phyloP scores from a whole-genome alignment of 2,329 filamentous ascomycete genomes.

The Clonostachys byssicola region DNA sequence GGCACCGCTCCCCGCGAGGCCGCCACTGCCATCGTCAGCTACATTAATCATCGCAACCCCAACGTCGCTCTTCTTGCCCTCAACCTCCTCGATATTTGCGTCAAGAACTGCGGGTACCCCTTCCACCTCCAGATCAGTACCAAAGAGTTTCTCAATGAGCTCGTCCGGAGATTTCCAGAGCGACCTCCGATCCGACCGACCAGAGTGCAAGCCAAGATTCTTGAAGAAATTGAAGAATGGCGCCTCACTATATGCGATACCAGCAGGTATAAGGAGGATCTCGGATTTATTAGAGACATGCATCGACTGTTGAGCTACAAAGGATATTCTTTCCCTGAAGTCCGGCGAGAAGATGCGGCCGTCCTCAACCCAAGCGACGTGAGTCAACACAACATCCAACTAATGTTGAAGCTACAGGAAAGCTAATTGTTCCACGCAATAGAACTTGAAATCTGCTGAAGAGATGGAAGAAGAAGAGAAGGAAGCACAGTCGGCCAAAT shows the following conservation, averaged over 20 bases:
- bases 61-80: conserved; percentile 90
- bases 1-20: conserved; percentile 93
- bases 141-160: conserved; percentile 98
- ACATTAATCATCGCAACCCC: conserved; percentile 94
- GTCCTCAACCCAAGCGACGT: conserved; percentile 96
- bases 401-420: conserved; percentile 13
- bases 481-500: conserved; percentile 93
- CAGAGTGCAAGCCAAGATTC: conserved; percentile 84
- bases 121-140: conserved; percentile 98
- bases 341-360: conserved; percentile 89
- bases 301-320: conserved; percentile 94
- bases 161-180: conserved; percentile 93
- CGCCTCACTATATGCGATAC: conserved; percentile 97
- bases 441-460: conserved; percentile 94
- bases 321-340: conserved; percentile 91
- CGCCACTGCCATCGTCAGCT: conserved; percentile 85
- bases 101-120: conserved; percentile 99
- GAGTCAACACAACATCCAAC: conserved; percentile 32
- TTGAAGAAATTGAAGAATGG: conserved; percentile 98
- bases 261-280: conserved; percentile 92
- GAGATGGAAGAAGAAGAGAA: conserved; percentile 98
- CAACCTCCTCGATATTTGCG: conserved; percentile 93
- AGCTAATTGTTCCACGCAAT: conserved; percentile 1
- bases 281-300: conserved; percentile 97
- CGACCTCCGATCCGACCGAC: conserved; percentile 82